Evolutionary conservation across 345 rosid species (phyloP), one percentile per base, ranked within the genome.

Genomic region (Salix exigua): DNA sequence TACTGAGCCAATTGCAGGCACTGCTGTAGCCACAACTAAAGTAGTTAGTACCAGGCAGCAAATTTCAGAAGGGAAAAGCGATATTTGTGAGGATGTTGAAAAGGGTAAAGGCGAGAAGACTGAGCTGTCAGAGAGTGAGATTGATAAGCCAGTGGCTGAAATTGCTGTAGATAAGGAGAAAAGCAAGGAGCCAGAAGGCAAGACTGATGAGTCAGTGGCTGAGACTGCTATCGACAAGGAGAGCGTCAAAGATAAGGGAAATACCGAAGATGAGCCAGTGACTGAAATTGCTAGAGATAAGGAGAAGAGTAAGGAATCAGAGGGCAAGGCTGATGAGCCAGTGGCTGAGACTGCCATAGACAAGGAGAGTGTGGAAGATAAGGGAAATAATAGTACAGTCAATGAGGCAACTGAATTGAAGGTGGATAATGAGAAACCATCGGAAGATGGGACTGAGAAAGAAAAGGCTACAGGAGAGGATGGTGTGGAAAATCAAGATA

Each of bases 331-430:
- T 37, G 35, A 46, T 63, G 64, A 70, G 33, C 66, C 77, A 53
- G 60, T 58, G 44, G 53, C 79, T 68, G 88, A 37, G 65, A 79
- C 76, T 73, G 73, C 66, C 73, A 76, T 64, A 35, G 81, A 61
- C 17, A 78, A 78, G 71, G 82, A 83, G 73, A 78, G 28, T 67
- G 72, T 71, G 71, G 78, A 78, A 46, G 79, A 79, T 66, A 69
- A 80, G 76, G 70, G 75, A 75, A 61, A 63, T 63, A 46, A 74
- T 51, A 75, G 72, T 38, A 69, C 66, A 66, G 83, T 63, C 16
- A 79, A 76, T 80, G 89, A 91, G 53, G 74, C 88, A 72, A 74
- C 81, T 3, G 78, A 86, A 75, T 78, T 81, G 19, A 85, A 82
- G 61, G 83, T 66, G 33, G 85, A 80, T 73, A 66, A 71, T 82